phyloP scores from a whole-genome alignment of 441 rosid genomes.

The Syzygium syzygioides region DNA sequence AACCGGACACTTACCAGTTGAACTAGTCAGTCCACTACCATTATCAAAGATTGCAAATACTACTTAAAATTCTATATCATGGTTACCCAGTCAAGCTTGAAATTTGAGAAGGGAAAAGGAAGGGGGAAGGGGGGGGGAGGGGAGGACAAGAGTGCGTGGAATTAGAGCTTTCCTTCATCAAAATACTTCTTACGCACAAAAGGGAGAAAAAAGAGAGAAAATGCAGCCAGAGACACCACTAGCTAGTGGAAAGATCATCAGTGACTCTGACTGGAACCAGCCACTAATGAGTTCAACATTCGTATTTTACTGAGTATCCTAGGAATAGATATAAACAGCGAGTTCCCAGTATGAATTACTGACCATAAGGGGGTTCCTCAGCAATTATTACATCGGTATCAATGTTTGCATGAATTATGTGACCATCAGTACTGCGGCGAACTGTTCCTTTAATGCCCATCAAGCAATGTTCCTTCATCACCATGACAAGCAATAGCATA shows the following conservation, averaged over 20 bases:
- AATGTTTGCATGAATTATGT: conserved; percentile 96
- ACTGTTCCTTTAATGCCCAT: conserved; percentile 99
- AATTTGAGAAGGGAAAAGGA: not conserved
- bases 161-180: too few relatives aligned
- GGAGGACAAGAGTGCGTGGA: too few relatives aligned
- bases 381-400: conserved; percentile 99
- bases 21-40: not conserved
- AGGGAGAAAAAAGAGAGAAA: too few relatives aligned
- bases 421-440: conserved; percentile 98
- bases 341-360: conserved; percentile 18
- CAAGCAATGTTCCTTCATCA: conserved; percentile 90
- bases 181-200: too few relatives aligned
- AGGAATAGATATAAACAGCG: not conserved
- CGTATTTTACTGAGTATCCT: not conserved
- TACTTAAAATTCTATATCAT: not conserved
- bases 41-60: not conserved
- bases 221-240: too few relatives aligned
- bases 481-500: conserved; percentile 2
- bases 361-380: conserved; percentile 95
- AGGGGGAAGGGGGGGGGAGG: too few relatives aligned
- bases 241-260: too few relatives aligned
- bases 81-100: not conserved
- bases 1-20: not conserved
- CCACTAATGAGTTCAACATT: not conserved
- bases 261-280: not conserved